Evolutionary conservation across 148 eudicot species (phyloP).

Genomic region (Amaranthus hypochondriacus): DNA sequence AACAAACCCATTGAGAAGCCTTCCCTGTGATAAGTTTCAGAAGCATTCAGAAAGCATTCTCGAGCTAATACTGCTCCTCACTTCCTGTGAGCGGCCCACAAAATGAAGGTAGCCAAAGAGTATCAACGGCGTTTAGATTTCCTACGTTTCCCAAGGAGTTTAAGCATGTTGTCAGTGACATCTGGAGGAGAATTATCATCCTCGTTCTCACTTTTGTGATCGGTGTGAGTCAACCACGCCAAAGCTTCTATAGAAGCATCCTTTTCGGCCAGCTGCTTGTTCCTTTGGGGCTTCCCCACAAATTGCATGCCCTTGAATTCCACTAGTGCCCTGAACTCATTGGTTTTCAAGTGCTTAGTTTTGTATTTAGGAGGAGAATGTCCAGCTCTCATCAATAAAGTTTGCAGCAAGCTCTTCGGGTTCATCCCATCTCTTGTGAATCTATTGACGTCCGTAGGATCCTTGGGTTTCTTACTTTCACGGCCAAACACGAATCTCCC

Average conservation of each 20-base stretch:
- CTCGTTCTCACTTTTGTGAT: constrained; percentile 32
- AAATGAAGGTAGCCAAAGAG: neutral
- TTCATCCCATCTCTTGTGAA: constrained; percentile 86
- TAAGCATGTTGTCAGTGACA: constrained; percentile 93
- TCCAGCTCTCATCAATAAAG: constrained; percentile 94
- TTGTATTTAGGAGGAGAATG: constrained; percentile 97
- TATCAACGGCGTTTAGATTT: constrained; percentile 50
- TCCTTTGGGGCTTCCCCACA: constrained; percentile 90
- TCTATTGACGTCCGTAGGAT: constrained; percentile 39
- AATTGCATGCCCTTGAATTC: constrained; percentile 99
- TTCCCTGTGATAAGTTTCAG: neutral
- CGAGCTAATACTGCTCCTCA: neutral
- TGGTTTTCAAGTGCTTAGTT: constrained; percentile 85
- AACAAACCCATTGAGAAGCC: neutral
- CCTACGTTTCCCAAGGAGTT: constrained; percentile 78
- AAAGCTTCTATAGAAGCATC: constrained; percentile 93
- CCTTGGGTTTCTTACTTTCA: constrained; percentile 63
- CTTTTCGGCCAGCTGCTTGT: constrained; percentile 80
- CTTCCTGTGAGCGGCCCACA: neutral
- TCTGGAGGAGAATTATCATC: constrained; percentile 60
- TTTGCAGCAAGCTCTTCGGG: constrained; percentile 92
- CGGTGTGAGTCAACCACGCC: constrained; percentile 92
- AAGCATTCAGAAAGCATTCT: neutral
- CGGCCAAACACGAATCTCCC: constrained; percentile 95
- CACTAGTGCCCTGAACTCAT: constrained; percentile 85